Evolutionary conservation across 2,329 filamentous ascomycete species (phyloP), one percentile per base, ranked within the genome.

Genomic region (Fusarium pseudoanthophilum): DNA sequence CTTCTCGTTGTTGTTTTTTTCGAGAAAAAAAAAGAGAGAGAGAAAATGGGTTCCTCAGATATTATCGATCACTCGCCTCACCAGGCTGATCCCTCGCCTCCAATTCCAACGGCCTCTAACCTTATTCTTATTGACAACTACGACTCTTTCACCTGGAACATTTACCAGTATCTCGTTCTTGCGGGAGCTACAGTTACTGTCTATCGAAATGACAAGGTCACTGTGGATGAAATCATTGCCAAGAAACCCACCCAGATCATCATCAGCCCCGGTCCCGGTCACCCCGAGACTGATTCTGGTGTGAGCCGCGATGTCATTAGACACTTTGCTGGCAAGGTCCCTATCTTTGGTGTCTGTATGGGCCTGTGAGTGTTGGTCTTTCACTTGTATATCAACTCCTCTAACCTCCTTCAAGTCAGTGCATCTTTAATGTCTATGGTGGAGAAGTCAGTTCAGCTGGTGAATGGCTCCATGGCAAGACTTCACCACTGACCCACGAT

Each of bases 71-170:
- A 98, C 83, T 98, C 95, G 68, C 95, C 95, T 78, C 92, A 92
- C 80, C 92, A 97, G 82, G 93, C 94, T 67, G 89, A 92, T 72
- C 92, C 92, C 59, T 91, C 92, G 36, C 86, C 91, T 59, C 91
- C 91, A 40, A 87, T 98, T 60, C 82, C 92, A 30, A 95, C 91
- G 57, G 96, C 96, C 32, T 93, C 92, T 64, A 98, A 98, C 83
- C 88, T 99, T 66, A 89, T 99, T 72, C 88, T 99, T 73, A 98
- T 99, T 79, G 96, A 99, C 87, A 99, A 99, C 84, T 99, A 98
- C 83, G 96, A 99, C 83, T 98, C 96, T 7, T 99, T 99, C 83
- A 98, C 95, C 67, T 99, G 95, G 94, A 99, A 99, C 80, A 94
- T 99, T 67, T 99, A 98, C 83, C 97, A 99, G 83, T 99, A 99